These are phyloP conservation scores for Cladosporium colombiae DNA, from an alignment of 2,329 filamentous ascomycete species.

Conservation along the genomic window DNA sequence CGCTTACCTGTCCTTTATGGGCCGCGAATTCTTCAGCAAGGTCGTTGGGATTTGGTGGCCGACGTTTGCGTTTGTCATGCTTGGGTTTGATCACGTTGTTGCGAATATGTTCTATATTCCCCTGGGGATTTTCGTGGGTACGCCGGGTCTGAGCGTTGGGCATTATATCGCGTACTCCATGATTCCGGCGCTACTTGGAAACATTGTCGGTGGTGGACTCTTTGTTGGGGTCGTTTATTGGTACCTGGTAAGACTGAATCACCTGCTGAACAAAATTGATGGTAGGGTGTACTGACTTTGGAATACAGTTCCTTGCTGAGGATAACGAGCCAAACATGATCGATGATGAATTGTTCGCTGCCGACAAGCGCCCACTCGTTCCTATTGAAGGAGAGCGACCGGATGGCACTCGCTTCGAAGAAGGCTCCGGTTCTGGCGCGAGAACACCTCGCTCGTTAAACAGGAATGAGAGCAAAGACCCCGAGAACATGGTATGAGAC, in stretches of 20 bases:
- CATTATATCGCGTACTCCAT: slow-evolving; percentile 61
- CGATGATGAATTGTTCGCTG: slow-evolving; percentile 10
- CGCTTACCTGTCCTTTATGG: slow-evolving; percentile 51
- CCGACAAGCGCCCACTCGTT: neutral
- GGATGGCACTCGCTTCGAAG: neutral
- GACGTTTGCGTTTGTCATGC: slow-evolving; percentile 54
- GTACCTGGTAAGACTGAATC: slow-evolving; percentile 41
- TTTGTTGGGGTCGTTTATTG: slow-evolving; percentile 56
- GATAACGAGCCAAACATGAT: neutral
- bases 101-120: slow-evolving; percentile 41
- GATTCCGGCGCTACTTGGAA: slow-evolving; percentile 55
- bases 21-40: slow-evolving; percentile 55
- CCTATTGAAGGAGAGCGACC: neutral
- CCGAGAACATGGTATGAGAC: slow-evolving; percentile 10
- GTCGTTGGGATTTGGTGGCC: slow-evolving; percentile 59
- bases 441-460: neutral
- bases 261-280: neutral
- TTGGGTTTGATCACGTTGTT: slow-evolving; percentile 55
- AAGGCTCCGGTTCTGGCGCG: slow-evolving; percentile 1
- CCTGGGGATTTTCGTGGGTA: slow-evolving; percentile 52
- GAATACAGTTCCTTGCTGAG: neutral
- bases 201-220: slow-evolving; percentile 55
- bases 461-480: slow-evolving; percentile 11
- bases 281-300: neutral
- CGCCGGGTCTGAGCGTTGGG: slow-evolving; percentile 47